Conservation (phyloP, 1,284 basidiomycete species). For the Taiwanofungus camphoratus region DNA sequence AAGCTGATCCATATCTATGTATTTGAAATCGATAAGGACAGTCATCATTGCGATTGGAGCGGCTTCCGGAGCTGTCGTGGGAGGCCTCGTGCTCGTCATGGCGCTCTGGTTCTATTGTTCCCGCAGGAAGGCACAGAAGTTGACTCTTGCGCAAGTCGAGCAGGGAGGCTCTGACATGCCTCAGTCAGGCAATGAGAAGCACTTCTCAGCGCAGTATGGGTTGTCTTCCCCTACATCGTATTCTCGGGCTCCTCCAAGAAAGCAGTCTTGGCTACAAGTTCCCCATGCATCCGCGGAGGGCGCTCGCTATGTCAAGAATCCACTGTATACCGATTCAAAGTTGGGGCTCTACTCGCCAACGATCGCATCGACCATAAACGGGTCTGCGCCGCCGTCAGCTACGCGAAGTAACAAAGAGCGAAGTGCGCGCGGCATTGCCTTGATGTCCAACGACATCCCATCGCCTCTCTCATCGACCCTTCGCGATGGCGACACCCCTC, state of each 20-base stretch:
- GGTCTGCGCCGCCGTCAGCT: too few relatives aligned
- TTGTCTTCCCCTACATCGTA: not conserved
- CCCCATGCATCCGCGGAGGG: not conserved
- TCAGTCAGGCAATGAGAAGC: conserved; percentile 14
- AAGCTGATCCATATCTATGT: not conserved
- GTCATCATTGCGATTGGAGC: conserved; percentile 31
- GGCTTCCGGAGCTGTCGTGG: conserved; percentile 33
- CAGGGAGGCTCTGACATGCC: not conserved
- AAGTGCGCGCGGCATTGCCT: too few relatives aligned
- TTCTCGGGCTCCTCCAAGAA: not conserved
- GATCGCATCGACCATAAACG: too few relatives aligned
- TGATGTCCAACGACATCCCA: not conserved
- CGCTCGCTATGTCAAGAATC: conserved; percentile 11
- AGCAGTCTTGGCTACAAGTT: not conserved
- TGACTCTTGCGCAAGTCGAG: not conserved
- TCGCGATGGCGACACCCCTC: not conserved
- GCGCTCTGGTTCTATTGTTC: conserved; percentile 38
- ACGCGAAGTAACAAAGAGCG: too few relatives aligned
- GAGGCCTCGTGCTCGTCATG: conserved; percentile 35
- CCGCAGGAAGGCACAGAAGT: conserved; percentile 25
- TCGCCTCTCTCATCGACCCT: not conserved
- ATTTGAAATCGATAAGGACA: conserved; percentile 11
- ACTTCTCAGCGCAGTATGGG: not conserved
- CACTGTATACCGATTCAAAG: conserved; percentile 14
- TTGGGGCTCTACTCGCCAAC: conserved; percentile 12